Base-by-base conservation (phyloP, 768 basidiomycete species). In the Calocera viscosa region DNA sequence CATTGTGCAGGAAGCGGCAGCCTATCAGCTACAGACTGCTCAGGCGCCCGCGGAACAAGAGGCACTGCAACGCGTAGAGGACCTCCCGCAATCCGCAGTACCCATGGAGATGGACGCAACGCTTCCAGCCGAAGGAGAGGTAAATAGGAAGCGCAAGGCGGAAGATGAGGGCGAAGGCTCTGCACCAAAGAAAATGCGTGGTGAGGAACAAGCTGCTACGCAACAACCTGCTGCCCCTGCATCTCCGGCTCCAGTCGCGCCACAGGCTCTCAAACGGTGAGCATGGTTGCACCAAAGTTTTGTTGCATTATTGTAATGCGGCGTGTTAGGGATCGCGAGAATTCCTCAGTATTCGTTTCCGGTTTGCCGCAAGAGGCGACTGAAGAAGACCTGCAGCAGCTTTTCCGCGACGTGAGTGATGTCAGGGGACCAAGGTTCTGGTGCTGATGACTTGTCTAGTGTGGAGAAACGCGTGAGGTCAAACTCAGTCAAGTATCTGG, bases 321-420 rank as follows among this genome's bases (percentile, higher is more conserved):
- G n/a, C n/a, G n/a, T n/a, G n/a, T n/a, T 64, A 94, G 95, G 70
- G 96, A 99, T 77, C 91, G 96, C 53, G 96, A 99, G 78, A 90
- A 97, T 71, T 85, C 87, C 32, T 95, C 93, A 0, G 88, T 98
- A 2, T 90, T 98, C 67, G 88, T 96, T 16, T 83, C 86, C 1
- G 85, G 89, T 49, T 76, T 96, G 11, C 83, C 85, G 0, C 49
- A 75, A 19, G 80, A 77, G 12, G 80, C 81, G 11, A 79, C 79
- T 0, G 87, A 92, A 65, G 83, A 82, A 2, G 88, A 90, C 28
- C 74, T 99, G n/a, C 77, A 72, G 30, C 73, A 76, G 1, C 79
- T 95, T 5, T 97, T 99, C 80, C 87, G 87, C 76, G 94, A 96
- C 70, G 95, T 96, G 68, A 66, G 86, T 77, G 17, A 24, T 22